Evolutionary conservation across 208 protist species (phyloP), one percentile per base, ranked within the genome.

Genomic region (Leishmania aethiopica): DNA sequence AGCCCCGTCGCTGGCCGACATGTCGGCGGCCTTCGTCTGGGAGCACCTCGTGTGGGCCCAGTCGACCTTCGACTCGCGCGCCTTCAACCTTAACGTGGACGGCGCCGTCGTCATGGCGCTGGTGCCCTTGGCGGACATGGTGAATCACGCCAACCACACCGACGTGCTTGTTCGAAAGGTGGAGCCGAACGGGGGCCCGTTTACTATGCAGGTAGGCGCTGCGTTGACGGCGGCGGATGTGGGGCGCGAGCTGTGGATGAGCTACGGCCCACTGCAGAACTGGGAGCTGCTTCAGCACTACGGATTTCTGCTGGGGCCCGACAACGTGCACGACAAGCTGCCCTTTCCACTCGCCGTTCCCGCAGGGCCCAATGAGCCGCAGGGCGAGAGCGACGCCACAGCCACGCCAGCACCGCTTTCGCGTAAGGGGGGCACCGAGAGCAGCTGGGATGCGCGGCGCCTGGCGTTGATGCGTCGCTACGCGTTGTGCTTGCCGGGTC

Each of bases 231-330:
- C 72, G 0, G 81, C 75, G 1, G 93, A 95, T 76, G 84, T 96
- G 35, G 93, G 91, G 10, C 90, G 90, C 8, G 93, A 98, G 88
- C 80, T 97, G 77, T 96, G 91, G 91, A 97, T 98, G 94, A 97
- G 94, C 86, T 98, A 98, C 87, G 96, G 96, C n/a, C 96, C 96
- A 15, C 86, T 98, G 79, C 94, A 98, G 84, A 97, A 96, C 86
- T 97, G 94, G 94, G 94, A 98, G 89, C 86, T 98, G 81, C 87
- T 98, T 69, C 87, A 94, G 84, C 91, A 92, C 83, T 98, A 98
- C 87, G 96, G 96, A n/a, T 98, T 98, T 79, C 93, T 96, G 35
- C 77, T 97, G 35, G 82, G 83, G 19, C 66, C 64, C 25, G 88
- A 92, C 53, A 98, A 98, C 81, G 89, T 87, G 59, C 85, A 96